Evolutionary conservation across 164 flowering plant genomes (phyloP).

Genomic region (Amborella trichopoda): DNA sequence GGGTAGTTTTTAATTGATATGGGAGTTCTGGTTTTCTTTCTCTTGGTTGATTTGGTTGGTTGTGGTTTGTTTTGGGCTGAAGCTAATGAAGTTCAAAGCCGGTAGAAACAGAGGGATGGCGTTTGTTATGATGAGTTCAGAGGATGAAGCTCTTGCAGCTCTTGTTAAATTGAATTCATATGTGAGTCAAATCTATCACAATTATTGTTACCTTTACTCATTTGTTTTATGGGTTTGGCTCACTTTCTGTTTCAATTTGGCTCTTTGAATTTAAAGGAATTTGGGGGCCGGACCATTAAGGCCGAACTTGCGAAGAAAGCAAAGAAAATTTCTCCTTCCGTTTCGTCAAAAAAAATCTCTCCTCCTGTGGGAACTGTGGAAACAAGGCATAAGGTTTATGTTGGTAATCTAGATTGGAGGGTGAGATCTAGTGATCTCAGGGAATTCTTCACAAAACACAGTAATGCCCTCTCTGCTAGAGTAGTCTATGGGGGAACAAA

Average conservation of each 20-base stretch:
- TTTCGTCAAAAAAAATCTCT: too few species aligned
- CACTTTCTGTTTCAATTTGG: not conserved
- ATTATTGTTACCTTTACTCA: constrained; percentile 11
- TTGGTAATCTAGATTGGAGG: constrained; percentile 85
- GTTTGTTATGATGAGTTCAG: constrained; percentile 62
- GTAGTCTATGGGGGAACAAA: constrained; percentile 55
- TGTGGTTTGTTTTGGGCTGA: too few species aligned
- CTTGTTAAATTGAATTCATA: constrained; percentile 48
- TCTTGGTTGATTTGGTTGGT: too few species aligned
- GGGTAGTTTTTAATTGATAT: constrained; percentile 5
- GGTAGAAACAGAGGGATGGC: constrained; percentile 68
- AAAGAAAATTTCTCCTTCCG: constrained; percentile 49
- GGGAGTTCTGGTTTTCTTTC: too few species aligned
- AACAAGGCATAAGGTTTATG: constrained; percentile 59
- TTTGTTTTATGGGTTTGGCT: not conserved
- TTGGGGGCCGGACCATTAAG: constrained; percentile 54
- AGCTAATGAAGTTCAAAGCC: constrained; percentile 64
- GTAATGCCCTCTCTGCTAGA: constrained; percentile 51
- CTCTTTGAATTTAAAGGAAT: constrained; percentile 37
- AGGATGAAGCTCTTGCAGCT: constrained; percentile 57
- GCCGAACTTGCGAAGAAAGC: constrained; percentile 59
- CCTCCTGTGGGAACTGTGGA: constrained; percentile 32
- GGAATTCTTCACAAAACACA: constrained; percentile 47
- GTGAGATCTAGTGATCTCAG: constrained; percentile 59
- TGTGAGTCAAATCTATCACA: too few species aligned